Evolutionary conservation across 148 eudicot genomes (phyloP).

Genomic region (Salicornia ramosissima): DNA sequence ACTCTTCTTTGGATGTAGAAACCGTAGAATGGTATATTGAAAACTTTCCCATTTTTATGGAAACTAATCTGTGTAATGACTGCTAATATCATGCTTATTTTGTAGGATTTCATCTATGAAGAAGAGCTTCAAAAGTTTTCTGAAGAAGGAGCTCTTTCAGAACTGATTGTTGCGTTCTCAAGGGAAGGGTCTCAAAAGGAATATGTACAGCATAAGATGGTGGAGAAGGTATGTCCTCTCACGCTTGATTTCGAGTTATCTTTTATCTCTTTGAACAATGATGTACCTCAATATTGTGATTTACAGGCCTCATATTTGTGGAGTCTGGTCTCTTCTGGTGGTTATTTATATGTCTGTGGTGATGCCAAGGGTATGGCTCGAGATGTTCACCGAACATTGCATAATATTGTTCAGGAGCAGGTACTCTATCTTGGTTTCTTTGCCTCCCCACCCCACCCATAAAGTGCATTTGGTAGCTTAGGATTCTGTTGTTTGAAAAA

Average conservation of each 20-base stretch:
- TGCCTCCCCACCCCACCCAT: slow-evolving; percentile 6
- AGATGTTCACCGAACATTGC: slow-evolving; percentile 82
- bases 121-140: slow-evolving; percentile 67
- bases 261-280: background rate
- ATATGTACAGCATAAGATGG: slow-evolving; percentile 87
- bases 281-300: slow-evolving; percentile 7
- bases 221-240: slow-evolving; percentile 49
- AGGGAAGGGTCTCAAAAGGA: slow-evolving; percentile 77
- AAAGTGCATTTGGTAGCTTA: background rate
- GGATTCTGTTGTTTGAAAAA: background rate
- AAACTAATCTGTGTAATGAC: background rate
- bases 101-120: slow-evolving; percentile 81
- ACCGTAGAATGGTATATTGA: slow-evolving; percentile 59
- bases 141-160: slow-evolving; percentile 65
- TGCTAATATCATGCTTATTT: slow-evolving; percentile 13
- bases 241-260: background rate
- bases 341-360: slow-evolving; percentile 81
- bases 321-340: slow-evolving; percentile 62
- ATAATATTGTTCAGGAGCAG: slow-evolving; percentile 76
- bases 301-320: slow-evolving; percentile 62
- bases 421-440: slow-evolving; percentile 27
- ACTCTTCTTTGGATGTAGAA: slow-evolving; percentile 85
- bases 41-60: background rate
- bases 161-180: slow-evolving; percentile 76
- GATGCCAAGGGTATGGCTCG: slow-evolving; percentile 96